Conservation (phyloP, 176 grass and related monocot genomes). For the Bothriochloa decipiens region DNA sequence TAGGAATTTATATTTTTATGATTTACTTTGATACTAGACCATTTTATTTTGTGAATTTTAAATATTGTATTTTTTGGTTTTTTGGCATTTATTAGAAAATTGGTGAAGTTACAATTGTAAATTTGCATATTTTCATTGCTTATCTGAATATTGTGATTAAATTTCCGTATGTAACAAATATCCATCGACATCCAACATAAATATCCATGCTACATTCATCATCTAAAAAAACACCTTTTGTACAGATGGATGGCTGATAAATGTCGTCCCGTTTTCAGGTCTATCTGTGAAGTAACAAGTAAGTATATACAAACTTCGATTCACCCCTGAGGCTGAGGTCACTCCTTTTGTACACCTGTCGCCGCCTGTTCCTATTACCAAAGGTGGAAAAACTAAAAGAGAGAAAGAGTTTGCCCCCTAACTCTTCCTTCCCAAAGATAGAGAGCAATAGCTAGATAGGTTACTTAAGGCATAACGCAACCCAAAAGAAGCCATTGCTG, state of each 20-base stretch:
- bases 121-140: background rate
- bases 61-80: background rate
- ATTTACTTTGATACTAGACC: background rate
- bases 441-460: conserved; percentile 12
- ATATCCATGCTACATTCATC: background rate
- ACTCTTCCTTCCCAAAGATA: conserved; percentile 32
- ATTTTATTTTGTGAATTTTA: background rate
- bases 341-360: background rate
- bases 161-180: background rate
- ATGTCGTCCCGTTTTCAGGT: background rate
- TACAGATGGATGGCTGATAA: background rate
- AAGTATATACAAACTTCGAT: background rate
- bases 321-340: too few species aligned
- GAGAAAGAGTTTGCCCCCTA: conserved; percentile 8
- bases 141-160: background rate
- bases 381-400: background rate
- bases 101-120: background rate
- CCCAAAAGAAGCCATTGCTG: background rate
- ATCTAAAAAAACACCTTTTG: background rate
- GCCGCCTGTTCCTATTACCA: conserved; percentile 18
- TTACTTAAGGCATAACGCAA: background rate
- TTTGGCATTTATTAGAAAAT: background rate
- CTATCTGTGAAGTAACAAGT: background rate
- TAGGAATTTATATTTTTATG: background rate
- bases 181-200: background rate